These are phyloP conservation scores for Cinnamomum chago DNA, from an alignment of 164 flowering plant genomes.

Conservation along the genomic window DNA sequence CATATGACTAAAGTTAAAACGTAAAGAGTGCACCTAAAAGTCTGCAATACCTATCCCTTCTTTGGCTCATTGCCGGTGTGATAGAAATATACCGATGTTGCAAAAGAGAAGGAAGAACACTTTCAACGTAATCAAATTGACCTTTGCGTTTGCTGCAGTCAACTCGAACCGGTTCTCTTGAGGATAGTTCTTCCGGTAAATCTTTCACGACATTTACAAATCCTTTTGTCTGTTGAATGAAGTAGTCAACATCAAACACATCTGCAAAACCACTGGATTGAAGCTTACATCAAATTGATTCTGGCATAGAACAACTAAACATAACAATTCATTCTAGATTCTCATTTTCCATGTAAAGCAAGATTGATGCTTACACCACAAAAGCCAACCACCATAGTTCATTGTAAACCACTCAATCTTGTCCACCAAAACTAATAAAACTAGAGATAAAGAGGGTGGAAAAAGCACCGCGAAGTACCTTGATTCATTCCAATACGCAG, in stretches of 20 bases:
- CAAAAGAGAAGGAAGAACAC: constrained; percentile 74
- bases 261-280: constrained; percentile 91
- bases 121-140: constrained; percentile 85
- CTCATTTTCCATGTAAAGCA: neutral
- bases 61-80: constrained; percentile 95
- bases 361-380: neutral
- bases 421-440: neutral
- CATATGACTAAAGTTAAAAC: too few relatives aligned
- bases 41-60: constrained; percentile 78
- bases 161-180: constrained; percentile 69
- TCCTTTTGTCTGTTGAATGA: constrained; percentile 69
- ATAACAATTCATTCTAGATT: neutral
- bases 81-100: constrained; percentile 78
- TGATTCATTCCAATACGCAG: constrained; percentile 99
- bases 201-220: constrained; percentile 67
- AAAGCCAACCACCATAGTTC: neutral
- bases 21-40: too few relatives aligned
- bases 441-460: too few relatives aligned
- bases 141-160: constrained; percentile 97
- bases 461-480: constrained; percentile 38
- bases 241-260: constrained; percentile 93
- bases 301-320: neutral
- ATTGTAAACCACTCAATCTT: neutral
- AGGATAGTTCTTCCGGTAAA: constrained; percentile 62
- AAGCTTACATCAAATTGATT: constrained; percentile 10